Evolutionary conservation across 2,329 filamentous ascomycete genomes (phyloP), one percentile per base, ranked within the genome.

Genomic region (Xylariaceae sp.): DNA sequence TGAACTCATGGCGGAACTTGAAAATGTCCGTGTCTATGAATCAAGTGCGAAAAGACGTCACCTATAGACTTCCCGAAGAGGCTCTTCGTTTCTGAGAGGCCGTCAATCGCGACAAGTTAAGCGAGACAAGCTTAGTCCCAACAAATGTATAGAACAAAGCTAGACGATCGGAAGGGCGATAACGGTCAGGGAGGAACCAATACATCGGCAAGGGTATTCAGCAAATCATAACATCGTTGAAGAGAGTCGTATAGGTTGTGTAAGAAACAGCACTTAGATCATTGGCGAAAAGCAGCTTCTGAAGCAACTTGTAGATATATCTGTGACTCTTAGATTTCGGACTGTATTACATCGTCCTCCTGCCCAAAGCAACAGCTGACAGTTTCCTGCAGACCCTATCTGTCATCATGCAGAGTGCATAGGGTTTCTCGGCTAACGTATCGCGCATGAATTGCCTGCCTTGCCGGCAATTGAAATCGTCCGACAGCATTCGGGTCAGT

Each of bases 1-100:
- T 45, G 52, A 51, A 18, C 48, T 48, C 52, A 54, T 54, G 28
- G 31, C 48, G 48, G 5, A 34, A 33, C 6, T n/a, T 14, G 28
- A 7, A 28, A 7, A 28, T 5, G 22, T 4, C 7, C 22, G 22
- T 5, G 7, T 28, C 22, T 28, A 28, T 28, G 7, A 7, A 7
- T 28, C 22, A 5, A 7, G 4, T 28, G 4, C 22, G 7, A 28
- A 28, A 28, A 28, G 22, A 28, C 22, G 22, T 28, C 7, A 7
- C 7, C 22, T 28, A 7, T 4, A 28, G 22, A 28, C 22, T 16
- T 33, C 17, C 47, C 22, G 34, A 19, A 44, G 19, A 12, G 33
- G 7, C 28, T n/a, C 14, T 50, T 50, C 38, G 16, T 17, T 11
- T 11, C n/a, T 34, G 22, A 48, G 31, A 42, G 19, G 14, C 16